Evolutionary conservation across 352 stramenopile genomes (phyloP).

Genomic region (Globisporangium abappressorium): DNA sequence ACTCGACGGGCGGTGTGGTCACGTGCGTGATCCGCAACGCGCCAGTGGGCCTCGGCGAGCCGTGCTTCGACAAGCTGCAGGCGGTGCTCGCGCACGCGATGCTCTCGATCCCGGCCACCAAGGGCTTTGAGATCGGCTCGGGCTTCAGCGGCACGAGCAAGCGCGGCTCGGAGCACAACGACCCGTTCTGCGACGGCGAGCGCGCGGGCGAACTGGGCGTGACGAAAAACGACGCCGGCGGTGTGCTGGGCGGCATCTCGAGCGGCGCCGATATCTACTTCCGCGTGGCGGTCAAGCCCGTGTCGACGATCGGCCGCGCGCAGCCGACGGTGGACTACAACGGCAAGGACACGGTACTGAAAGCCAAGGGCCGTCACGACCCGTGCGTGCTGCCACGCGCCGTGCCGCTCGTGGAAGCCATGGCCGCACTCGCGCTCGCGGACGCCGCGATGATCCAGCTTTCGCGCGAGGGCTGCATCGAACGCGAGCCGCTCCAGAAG

Average conservation of each 20-base stretch:
- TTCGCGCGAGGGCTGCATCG: slow-evolving; percentile 76
- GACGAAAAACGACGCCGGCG: slow-evolving; percentile 89
- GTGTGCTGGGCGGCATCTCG: slow-evolving; percentile 98
- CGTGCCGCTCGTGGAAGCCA: slow-evolving; percentile 97
- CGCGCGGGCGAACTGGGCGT: slow-evolving; percentile 62
- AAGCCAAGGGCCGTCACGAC: slow-evolving; percentile 98
- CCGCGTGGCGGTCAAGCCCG: slow-evolving; percentile 98
- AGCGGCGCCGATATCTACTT: slow-evolving; percentile 98
- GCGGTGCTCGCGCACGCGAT: slow-evolving; percentile 98
- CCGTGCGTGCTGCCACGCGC: slow-evolving; percentile 97
- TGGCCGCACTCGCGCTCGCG: slow-evolving; percentile 95
- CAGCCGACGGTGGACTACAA: slow-evolving; percentile 95
- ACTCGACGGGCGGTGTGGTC: slow-evolving; percentile 94
- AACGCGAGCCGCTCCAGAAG: slow-evolving; percentile 48
- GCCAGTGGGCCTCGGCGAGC: slow-evolving; percentile 94
- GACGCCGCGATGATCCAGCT: slow-evolving; percentile 97
- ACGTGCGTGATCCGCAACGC: slow-evolving; percentile 97
- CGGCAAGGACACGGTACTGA: slow-evolving; percentile 93
- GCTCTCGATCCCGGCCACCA: slow-evolving; percentile 98
- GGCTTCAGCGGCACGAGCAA: slow-evolving; percentile 95
- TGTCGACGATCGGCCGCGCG: slow-evolving; percentile 96
- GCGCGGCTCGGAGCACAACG: slow-evolving; percentile 97
- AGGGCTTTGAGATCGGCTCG: slow-evolving; percentile 98
- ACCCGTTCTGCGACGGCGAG: slow-evolving; percentile 91
- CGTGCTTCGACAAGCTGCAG: slow-evolving; percentile 99